Conservation (phyloP, 192 early-diverging fungal species). For the Gaertneriomyces semiglobifer region DNA sequence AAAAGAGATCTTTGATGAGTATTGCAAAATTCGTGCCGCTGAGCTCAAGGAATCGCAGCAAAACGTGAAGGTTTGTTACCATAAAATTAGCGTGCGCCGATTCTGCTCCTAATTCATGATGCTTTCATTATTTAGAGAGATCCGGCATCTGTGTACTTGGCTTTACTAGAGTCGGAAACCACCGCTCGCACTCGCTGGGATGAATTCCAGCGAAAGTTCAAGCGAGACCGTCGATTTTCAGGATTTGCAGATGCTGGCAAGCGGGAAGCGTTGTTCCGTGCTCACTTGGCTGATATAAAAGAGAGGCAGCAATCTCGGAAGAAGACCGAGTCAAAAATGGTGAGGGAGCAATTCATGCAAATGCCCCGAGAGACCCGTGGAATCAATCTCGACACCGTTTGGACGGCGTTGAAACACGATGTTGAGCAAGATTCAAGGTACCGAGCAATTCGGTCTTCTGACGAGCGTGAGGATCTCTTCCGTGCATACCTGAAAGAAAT, state of each 20-base stretch:
- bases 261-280: constrained; percentile 61
- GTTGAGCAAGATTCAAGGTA: constrained; percentile 67
- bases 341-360: constrained; percentile 57
- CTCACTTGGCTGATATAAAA: constrained; percentile 55
- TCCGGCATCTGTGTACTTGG: constrained; percentile 53
- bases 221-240: constrained; percentile 61
- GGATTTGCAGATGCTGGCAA: constrained; percentile 55
- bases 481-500: constrained; percentile 56
- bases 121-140: neutral
- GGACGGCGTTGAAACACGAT: constrained; percentile 57
- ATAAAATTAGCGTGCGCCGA: neutral
- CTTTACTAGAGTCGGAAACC: constrained; percentile 55
- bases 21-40: constrained; percentile 58
- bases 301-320: constrained; percentile 26
- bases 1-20: constrained; percentile 68
- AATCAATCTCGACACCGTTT: constrained; percentile 55
- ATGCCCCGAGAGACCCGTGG: constrained; percentile 57
- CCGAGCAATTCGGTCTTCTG: constrained; percentile 59
- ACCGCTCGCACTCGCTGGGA: constrained; percentile 61
- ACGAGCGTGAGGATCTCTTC: constrained; percentile 66
- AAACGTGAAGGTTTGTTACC: constrained; percentile 22
- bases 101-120: neutral
- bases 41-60: constrained; percentile 50
- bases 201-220: constrained; percentile 69
- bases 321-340: constrained; percentile 40